phyloP scores from a whole-genome alignment of 306 rosid genomes.

The Senna siamea region DNA sequence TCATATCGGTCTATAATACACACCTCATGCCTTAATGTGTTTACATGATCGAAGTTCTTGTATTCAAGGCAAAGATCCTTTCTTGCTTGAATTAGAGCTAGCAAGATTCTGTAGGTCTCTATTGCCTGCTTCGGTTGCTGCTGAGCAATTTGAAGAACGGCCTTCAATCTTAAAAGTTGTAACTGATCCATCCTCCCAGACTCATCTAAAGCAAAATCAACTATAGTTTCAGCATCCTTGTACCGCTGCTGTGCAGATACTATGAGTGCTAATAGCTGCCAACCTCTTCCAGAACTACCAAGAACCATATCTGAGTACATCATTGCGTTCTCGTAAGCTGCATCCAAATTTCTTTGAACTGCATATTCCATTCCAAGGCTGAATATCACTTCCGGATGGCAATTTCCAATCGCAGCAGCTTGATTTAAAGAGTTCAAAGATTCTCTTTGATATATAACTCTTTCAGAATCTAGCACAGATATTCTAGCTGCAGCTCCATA shows the following conservation, averaged over 20 bases:
- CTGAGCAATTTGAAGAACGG: constrained; percentile 78
- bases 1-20: constrained; percentile 21
- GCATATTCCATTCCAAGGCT: constrained; percentile 82
- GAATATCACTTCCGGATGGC: constrained; percentile 62
- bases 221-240: constrained; percentile 77
- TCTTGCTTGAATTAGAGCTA: constrained; percentile 70
- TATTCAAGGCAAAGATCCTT: constrained; percentile 56
- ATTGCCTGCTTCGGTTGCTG: constrained; percentile 88
- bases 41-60: constrained; percentile 41
- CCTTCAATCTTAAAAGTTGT: constrained; percentile 81
- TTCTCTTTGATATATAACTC: constrained; percentile 62
- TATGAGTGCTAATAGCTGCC: constrained; percentile 74
- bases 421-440: constrained; percentile 62
- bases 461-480: constrained; percentile 78
- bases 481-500: constrained; percentile 74
- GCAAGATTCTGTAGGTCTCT: constrained; percentile 86
- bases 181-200: constrained; percentile 67
- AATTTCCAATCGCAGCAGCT: constrained; percentile 50
- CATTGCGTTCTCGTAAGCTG: constrained; percentile 66
- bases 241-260: constrained; percentile 79
- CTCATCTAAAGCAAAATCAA: constrained; percentile 87
- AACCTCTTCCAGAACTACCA: constrained; percentile 72
- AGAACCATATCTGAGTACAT: constrained; percentile 62
- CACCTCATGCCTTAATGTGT: constrained; percentile 42
- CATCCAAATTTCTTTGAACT: constrained; percentile 73